phyloP scores from a whole-genome alignment of 441 rosid genomes.

The Gossypium laxum region DNA sequence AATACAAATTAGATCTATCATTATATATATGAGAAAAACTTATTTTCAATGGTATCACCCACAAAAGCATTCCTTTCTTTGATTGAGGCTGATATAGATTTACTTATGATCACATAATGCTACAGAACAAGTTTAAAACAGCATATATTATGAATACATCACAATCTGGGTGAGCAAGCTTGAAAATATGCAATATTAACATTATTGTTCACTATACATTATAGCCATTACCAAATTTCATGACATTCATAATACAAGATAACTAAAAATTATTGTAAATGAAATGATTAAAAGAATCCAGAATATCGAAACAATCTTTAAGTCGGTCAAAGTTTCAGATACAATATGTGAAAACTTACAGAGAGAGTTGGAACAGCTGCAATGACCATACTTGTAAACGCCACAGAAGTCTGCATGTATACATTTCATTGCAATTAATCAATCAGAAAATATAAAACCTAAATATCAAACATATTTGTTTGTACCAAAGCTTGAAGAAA shows the following conservation, averaged over 20 bases:
- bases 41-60: background rate
- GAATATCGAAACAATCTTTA: background rate
- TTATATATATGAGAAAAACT: background rate
- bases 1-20: background rate
- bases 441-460: background rate
- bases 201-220: background rate
- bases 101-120: background rate
- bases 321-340: background rate
- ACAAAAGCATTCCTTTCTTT: background rate
- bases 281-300: background rate
- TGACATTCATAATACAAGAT: background rate
- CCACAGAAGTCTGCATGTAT: conserved; percentile 57
- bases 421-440: background rate
- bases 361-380: conserved; percentile 58
- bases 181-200: background rate
- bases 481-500: background rate
- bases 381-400: conserved; percentile 61
- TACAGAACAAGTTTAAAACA: background rate
- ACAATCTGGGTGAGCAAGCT: background rate
- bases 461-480: conserved; percentile 12
- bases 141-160: background rate
- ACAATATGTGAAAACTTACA: conserved; percentile 33
- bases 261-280: background rate
- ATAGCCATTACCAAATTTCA: background rate
- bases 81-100: background rate